A percentile compares a stretch with the other conserved stretches of the same genome.
Evolutionary conservation across 2,329 filamentous ascomycete genomes (phyloP).

Genomic region (Aspergillus sp.): DNA sequence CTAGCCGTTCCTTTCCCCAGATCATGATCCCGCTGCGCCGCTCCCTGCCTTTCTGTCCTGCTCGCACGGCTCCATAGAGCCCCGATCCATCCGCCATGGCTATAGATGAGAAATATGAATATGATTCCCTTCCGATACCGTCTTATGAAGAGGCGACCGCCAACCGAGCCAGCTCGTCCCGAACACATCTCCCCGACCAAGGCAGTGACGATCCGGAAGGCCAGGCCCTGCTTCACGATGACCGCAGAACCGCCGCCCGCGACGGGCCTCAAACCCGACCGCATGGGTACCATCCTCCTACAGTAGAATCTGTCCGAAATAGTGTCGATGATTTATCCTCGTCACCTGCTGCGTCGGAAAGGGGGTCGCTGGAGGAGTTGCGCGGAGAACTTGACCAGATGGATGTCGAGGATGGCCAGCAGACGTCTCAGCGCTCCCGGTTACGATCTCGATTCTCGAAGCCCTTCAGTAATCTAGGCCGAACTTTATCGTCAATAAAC

Average conservation of each 20-base stretch:
- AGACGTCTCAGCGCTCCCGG: constrained; percentile 35
- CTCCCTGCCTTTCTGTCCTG: constrained; percentile 28
- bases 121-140: constrained; percentile 70
- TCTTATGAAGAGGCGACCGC: constrained; percentile 79
- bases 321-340: constrained; percentile 58
- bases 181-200: constrained; percentile 54
- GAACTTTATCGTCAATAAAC: constrained; percentile 58
- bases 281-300: constrained; percentile 72
- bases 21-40: constrained; percentile 40
- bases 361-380: constrained; percentile 62
- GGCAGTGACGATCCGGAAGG: constrained; percentile 71
- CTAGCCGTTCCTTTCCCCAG: constrained; percentile 33
- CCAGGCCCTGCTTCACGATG: constrained; percentile 68
- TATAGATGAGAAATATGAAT: constrained; percentile 56
- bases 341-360: constrained; percentile 52
- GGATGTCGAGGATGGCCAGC: constrained; percentile 69
- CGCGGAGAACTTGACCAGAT: constrained; percentile 85
- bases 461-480: constrained; percentile 55
- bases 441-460: constrained; percentile 56
- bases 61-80: constrained; percentile 34
- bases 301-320: constrained; percentile 75
- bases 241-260: constrained; percentile 39
- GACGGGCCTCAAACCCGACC: constrained; percentile 45
- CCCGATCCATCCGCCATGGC: constrained; percentile 36
- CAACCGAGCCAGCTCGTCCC: constrained; percentile 54